Evolutionary conservation across 768 basidiomycete genomes (phyloP).

Genomic region (Stropharia rugosoannulata): DNA sequence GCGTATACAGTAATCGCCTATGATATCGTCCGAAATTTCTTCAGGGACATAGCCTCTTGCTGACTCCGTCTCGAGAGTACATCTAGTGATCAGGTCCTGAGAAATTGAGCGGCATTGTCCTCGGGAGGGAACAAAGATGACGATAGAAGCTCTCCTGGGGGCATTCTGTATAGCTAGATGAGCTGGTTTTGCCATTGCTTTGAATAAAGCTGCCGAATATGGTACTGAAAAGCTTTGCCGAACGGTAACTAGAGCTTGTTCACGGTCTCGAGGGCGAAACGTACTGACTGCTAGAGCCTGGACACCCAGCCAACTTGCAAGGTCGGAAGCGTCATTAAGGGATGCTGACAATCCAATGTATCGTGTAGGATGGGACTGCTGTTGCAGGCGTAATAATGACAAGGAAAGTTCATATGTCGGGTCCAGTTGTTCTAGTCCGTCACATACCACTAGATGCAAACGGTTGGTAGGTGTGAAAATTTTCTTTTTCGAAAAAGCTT

Average conservation of each 20-base stretch:
- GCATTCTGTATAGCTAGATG: constrained; percentile 67
- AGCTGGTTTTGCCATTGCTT: constrained; percentile 89
- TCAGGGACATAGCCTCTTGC: constrained; percentile 66
- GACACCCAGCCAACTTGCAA: constrained; percentile 84
- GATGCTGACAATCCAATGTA: constrained; percentile 78
- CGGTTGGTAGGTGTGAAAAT: constrained; percentile 28
- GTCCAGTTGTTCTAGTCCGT: constrained; percentile 84
- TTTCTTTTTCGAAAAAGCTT: constrained; percentile 34
- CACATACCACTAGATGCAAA: constrained; percentile 73
- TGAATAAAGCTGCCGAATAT: constrained; percentile 84
- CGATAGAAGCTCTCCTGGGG: constrained; percentile 45
- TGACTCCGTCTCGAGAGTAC: constrained; percentile 71
- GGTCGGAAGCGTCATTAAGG: constrained; percentile 74
- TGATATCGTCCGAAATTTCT: constrained; percentile 43
- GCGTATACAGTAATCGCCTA: constrained; percentile 58
- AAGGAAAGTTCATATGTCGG: constrained; percentile 78
- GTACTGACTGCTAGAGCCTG: constrained; percentile 61
- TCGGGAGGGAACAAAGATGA: constrained; percentile 90
- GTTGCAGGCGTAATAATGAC: constrained; percentile 67
- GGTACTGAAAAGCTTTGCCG: constrained; percentile 83
- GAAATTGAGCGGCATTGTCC: constrained; percentile 73
- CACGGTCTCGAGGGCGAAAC: constrained; percentile 83
- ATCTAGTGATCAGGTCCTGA: constrained; percentile 84
- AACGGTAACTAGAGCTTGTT: constrained; percentile 68
- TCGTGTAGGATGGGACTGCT: constrained; percentile 62